phyloP scores from a whole-genome alignment of 2,329 filamentous ascomycete species.

The Claviceps fusiformis region DNA sequence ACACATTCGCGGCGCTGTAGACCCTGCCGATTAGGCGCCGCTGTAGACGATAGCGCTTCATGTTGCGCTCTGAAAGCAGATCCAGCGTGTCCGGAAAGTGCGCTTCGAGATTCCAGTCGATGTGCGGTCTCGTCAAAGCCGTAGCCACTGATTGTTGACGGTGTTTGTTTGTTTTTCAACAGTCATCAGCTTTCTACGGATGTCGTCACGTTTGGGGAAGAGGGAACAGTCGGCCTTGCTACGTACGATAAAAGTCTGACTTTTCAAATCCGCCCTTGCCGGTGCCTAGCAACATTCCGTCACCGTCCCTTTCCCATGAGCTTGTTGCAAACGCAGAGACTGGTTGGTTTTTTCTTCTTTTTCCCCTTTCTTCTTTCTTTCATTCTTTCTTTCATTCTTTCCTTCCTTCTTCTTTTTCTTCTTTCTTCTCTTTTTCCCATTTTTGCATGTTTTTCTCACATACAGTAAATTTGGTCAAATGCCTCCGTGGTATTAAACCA shows the following conservation, averaged over 20 bases:
- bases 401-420: no score
- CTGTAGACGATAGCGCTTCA: conserved; percentile 33
- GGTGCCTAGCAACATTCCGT: conserved; percentile 19
- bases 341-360: no score
- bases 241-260: conserved; percentile 37
- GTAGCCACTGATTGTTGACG: conserved; percentile 28
- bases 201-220: no score
- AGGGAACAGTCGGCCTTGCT: conserved; percentile 6
- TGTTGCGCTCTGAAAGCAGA: conserved; percentile 34
- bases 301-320: neutral
- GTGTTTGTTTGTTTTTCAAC: neutral
- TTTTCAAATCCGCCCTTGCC: conserved; percentile 33
- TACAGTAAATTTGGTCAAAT: conserved; percentile 34
- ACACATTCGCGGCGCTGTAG: conserved; percentile 30
- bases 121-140: conserved; percentile 4
- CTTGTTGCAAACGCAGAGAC: neutral
- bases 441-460: conserved; percentile 6
- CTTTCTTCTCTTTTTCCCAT: no score
- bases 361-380: no score
- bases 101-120: conserved; percentile 24
- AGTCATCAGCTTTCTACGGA: neutral
- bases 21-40: conserved; percentile 34
- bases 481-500: conserved; percentile 37
- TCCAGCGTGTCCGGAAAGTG: conserved; percentile 32
- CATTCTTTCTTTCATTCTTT: neutral